Base-by-base conservation (phyloP, 208 protist genomes). In the Giardia duodenalis region DNA sequence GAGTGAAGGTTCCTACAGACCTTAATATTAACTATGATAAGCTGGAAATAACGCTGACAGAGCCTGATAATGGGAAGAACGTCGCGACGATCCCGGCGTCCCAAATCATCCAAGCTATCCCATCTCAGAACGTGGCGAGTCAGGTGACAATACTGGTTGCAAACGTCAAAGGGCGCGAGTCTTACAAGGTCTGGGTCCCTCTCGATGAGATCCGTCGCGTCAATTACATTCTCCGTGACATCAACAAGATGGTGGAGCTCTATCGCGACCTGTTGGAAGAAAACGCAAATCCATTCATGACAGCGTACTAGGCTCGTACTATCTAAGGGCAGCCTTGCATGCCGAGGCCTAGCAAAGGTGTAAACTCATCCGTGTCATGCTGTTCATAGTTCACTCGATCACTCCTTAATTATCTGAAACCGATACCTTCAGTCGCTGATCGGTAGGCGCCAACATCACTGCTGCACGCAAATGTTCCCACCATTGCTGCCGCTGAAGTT, bases 161-260 rank as follows among this genome's bases (percentile, higher is more conserved):
- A 67, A 2, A 2, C 1, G 88, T 3, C 2, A 76, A 76, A 30
- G 88, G 44, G 4, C 2, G 88, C 1, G 88, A 91, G 1, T 22
- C 88, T 30, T 91, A 91, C n/a, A 91, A 91, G 45, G 44, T 91
- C 44, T 91, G 88, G 88, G 88, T 91, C 10, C 88, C n/a, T 2
- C 2, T 42, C 47, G 88, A 45, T 2, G 88, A 91, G 43, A 45
- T 42, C 10, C 0, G 2, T 48, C n/a, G 44, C 2, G 88, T 91
- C 44, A 91, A 91, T 42, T 47, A 47, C 10, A 91, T 91, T 42
- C n/a, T 91, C 44, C n/a, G 88, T 2, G 88, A 91, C 45, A 48
- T 91, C 45, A 91, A 91, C 47, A 47, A 91, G 44, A 1, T 91
- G 39, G 88, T 91, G 44, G 2, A 91, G 44, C 45, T 91, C 2